phyloP scores from a whole-genome alignment of 352 stramenopile species.

The Phytopythium mirpurense region DNA sequence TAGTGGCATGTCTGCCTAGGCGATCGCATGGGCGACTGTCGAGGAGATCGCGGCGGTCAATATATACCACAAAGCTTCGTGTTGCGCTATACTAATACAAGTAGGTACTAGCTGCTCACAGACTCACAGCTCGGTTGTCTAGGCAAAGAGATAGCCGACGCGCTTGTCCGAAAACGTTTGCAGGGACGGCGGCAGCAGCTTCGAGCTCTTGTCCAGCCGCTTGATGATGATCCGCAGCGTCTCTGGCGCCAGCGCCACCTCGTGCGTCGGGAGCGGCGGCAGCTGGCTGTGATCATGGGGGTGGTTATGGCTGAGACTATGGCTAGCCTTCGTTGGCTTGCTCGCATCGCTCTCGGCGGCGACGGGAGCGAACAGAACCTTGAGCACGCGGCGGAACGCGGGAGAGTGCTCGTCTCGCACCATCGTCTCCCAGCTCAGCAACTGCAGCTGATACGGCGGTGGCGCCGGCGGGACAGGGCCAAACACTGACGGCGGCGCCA shows the following conservation, averaged over 20 bases:
- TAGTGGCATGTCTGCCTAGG: background rate
- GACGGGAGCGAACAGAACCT: constrained; percentile 43
- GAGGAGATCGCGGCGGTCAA: too few relatives aligned
- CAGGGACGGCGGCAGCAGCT: constrained; percentile 42
- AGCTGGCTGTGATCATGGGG: constrained; percentile 1
- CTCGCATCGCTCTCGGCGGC: background rate
- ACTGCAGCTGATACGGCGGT: constrained; percentile 31
- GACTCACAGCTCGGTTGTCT: too few relatives aligned
- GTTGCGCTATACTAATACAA: background rate
- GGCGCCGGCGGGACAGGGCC: background rate
- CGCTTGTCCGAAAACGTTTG: constrained; percentile 47
- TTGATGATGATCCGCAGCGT: constrained; percentile 26
- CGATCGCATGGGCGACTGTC: too few relatives aligned
- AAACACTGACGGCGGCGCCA: background rate
- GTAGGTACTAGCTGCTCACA: too few relatives aligned
- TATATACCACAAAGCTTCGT: background rate
- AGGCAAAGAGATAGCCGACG: constrained; percentile 57
- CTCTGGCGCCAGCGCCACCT: constrained; percentile 25
- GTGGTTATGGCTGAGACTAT: too few relatives aligned
- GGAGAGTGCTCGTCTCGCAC: constrained; percentile 21
- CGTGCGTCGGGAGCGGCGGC: constrained; percentile 18
- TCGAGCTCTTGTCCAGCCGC: constrained; percentile 38
- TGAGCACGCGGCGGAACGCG: constrained; percentile 55
- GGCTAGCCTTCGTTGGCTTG: too few relatives aligned
- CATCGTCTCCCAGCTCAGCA: constrained; percentile 74